Evolutionary conservation across 768 basidiomycete genomes (phyloP), one percentile per base, ranked within the genome.

Genomic region (Mycena belliarum): DNA sequence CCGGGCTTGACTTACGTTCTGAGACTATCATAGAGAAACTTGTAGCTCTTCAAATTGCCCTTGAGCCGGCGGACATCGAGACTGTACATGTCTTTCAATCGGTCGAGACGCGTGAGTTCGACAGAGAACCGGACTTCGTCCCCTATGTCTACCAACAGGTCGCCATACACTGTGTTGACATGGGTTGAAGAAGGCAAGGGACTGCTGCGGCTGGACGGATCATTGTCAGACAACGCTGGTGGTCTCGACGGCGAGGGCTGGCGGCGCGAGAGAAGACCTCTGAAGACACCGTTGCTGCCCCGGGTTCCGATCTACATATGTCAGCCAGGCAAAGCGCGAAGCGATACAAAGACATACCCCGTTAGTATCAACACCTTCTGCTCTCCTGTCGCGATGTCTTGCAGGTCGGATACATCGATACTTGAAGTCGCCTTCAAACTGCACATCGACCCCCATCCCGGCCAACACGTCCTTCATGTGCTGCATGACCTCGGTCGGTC

Each of bases 41-140:
- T 89, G 74, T 92, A 97, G 68, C 88, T 89, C 71, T 87, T 81
- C 64, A 95, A 73, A 68, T 88, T 89, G 12, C 95, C 95, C 72
- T 91, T 93, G 69, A 96, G 70, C 52, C 95, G 79, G 61, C 95
- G 82, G 66, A 97, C 88, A 71, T 97, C 95, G 49, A 98, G 78
- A 71, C 87, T 88, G 68, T 91, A 94, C 29, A 93, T 90, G 59
- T 86, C 88, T 56, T 87, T 86, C 55, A 98, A 79, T 54, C 91
- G 85, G 64, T 88, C 87, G 57, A 98, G 77, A 61, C 86, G 79
- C 21, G 95, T 97, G 40, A 98, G 75, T 76, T 98, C 96, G 56
- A 97, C 86, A 5, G 88, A 90, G 75, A 98, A 96, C 55, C 90
- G 85, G 55, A 98, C 91, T 79, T 98, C 95, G 65, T 91, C 95